Base-by-base conservation (phyloP, 73 alveolate genomes). In the Stentor roeselii region DNA sequence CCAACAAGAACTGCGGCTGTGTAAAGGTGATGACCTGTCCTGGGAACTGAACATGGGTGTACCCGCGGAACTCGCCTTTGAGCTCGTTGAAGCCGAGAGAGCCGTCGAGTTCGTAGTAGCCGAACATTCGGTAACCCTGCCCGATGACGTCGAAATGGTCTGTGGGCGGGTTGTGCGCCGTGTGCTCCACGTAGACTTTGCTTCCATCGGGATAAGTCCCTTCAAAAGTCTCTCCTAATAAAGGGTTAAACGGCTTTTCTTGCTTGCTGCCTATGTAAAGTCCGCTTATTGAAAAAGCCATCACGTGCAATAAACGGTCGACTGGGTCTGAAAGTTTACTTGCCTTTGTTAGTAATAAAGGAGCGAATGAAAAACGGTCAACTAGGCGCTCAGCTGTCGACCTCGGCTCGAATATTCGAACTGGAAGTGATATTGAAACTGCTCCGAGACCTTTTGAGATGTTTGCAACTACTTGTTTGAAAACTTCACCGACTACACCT, bases 161-260 rank as follows among this genome's bases (percentile, higher is more conserved):
- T 6, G 89, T 87, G 6, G 99, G 99, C 0, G 99, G 99, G 78
- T 93, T 98, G 89, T 97, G 99, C 3, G 98, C 87, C 15, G 97
- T 96, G 82, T 97, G 98, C 91, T 97, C 99, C 15, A 96, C 95
- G 88, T 95, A 97, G 6, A 97, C 75, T 93, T 89, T 84, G 0
- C 99, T 95, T 3, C 99, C 99, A 93, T 97, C 98, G 35, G 95
- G 93, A 85, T 92, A 97, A 30, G 88, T 89, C 0, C 98, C 99
- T 89, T 97, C 96, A 80, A 92, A 95, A 3, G 99, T 97, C 86
- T 97, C 99, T 60, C 99, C 99, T 32, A 97, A 83, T 59, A 91
- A 93, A 0, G 99, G 99, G 88, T 97, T 97, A 76, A 97, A 96
- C 3, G 99, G 99, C 74, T 97, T 97, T 0, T 83, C 83, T 42